Percentiles rank a stretch among this genome's conserved stretches.
Conservation (phyloP, 306 rosid genomes). For the Casuarina equisetifolia region DNA sequence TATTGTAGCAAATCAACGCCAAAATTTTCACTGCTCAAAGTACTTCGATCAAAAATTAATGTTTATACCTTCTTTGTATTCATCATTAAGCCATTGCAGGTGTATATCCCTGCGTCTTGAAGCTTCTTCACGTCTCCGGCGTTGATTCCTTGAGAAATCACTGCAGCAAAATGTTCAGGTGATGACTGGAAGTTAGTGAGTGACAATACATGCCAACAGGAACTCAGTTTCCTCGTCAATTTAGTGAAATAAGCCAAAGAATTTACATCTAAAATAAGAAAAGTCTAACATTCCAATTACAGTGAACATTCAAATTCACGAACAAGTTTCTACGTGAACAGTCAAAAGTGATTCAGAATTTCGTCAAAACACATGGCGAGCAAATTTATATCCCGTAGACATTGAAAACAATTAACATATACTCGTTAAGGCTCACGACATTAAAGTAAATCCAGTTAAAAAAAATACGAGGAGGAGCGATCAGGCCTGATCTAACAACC, state of each 20-base stretch:
- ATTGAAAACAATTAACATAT: background rate
- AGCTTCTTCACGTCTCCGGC: conserved; percentile 99
- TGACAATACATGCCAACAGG: no score
- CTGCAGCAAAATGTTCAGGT: conserved; percentile 41
- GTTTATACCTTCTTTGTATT: conserved; percentile 84
- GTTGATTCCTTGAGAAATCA: conserved; percentile 91
- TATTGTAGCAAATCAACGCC: no score
- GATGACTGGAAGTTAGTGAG: background rate
- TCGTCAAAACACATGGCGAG: background rate
- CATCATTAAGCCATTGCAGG: conserved; percentile 99
- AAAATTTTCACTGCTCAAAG: conserved; percentile 1
- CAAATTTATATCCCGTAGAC: background rate
- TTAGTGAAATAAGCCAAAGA: no score
- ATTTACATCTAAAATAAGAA: background rate
- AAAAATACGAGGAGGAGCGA: background rate
- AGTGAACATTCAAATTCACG: background rate
- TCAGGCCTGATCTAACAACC: background rate
- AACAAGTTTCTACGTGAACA: background rate
- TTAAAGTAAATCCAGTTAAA: background rate
- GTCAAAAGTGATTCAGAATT: background rate
- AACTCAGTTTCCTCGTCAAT: background rate
- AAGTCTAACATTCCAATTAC: background rate
- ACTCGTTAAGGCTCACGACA: background rate
- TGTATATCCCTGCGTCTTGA: conserved; percentile 94
- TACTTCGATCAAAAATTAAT: conserved; percentile 10